Evolutionary conservation across 306 rosid genomes (phyloP).

Genomic region (Cucurbita pepo): DNA sequence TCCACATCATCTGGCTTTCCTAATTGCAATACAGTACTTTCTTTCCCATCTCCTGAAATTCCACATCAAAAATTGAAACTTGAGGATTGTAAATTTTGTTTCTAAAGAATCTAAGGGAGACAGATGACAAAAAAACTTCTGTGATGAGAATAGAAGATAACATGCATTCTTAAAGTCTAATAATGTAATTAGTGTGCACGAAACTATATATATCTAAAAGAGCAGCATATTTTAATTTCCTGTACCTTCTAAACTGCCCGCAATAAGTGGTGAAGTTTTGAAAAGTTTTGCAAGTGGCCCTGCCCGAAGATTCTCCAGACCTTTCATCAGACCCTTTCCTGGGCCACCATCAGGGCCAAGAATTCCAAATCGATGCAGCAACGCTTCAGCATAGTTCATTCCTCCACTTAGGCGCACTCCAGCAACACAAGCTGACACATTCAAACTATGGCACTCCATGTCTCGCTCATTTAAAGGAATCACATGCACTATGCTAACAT

Average conservation of each 20-base stretch:
- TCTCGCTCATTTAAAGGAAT: conserved; percentile 62
- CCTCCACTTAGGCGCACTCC: conserved; percentile 92
- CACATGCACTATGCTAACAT: conserved; percentile 50
- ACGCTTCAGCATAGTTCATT: conserved; percentile 85
- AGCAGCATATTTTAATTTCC: not conserved
- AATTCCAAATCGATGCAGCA: conserved; percentile 81
- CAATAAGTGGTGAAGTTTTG: conserved; percentile 34
- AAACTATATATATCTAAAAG: not conserved
- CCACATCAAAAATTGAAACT: conserved; percentile 14
- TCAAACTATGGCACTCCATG: conserved; percentile 61
- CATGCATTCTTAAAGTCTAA: not conserved
- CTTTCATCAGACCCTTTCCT: conserved; percentile 56
- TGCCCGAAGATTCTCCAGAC: conserved; percentile 59
- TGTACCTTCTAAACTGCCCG: conserved; percentile 42
- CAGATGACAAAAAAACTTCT: not conserved
- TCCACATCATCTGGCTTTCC: conserved; percentile 80
- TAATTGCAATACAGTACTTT: conserved; percentile 33
- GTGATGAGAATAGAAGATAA: not conserved
- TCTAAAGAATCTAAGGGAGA: not conserved
- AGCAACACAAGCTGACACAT: conserved; percentile 66
- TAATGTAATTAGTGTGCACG: not conserved
- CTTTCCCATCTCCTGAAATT: conserved; percentile 32
- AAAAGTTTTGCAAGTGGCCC: conserved; percentile 84
- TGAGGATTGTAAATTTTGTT: not conserved
- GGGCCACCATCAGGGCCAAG: conserved; percentile 92